phyloP scores from a whole-genome alignment of 2,329 filamentous ascomycete species.

The Claviceps purpurea region DNA sequence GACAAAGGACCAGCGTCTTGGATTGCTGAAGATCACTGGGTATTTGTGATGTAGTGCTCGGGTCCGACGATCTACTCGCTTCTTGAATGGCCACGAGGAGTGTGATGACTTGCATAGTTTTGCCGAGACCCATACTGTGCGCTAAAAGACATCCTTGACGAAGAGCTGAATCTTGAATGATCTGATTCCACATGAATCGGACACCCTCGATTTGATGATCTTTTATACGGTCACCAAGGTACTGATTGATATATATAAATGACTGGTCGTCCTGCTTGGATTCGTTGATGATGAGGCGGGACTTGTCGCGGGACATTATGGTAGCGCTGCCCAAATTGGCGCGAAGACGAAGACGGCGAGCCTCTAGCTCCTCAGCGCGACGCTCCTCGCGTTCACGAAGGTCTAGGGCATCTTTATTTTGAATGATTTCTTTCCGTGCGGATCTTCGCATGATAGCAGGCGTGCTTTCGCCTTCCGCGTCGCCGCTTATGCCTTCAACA shows the following conservation, averaged over 20 bases:
- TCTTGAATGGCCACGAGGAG: conserved; percentile 64
- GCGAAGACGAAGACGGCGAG: conserved; percentile 34
- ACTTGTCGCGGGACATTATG: conserved; percentile 29
- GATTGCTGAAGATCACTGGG: conserved; percentile 49
- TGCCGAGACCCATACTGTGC: conserved; percentile 85
- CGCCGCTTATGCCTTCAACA: conserved; percentile 7
- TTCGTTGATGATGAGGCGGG: conserved; percentile 51
- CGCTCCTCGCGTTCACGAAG: conserved; percentile 41
- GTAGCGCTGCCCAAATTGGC: conserved; percentile 30
- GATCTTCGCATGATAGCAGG: conserved; percentile 10
- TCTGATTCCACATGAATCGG: conserved; percentile 78
- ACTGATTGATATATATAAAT: conserved; percentile 49
- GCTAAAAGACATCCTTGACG: conserved; percentile 69
- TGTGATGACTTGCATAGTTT: conserved; percentile 84
- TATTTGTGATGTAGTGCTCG: conserved; percentile 48
- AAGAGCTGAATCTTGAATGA: conserved; percentile 45
- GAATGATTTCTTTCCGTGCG: conserved; percentile 19
- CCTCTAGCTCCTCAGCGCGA: conserved; percentile 40
- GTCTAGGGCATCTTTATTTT: conserved; percentile 28
- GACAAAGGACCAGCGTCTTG: conserved; percentile 62
- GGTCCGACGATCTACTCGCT: conserved; percentile 46
- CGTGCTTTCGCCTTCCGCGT: conserved; percentile 6
- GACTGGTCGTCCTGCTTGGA: conserved; percentile 46
- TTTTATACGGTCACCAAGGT: conserved; percentile 56
- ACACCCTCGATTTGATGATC: conserved; percentile 71